phyloP scores from a whole-genome alignment of 1,284 basidiomycete genomes.

The Cerrena zonata region DNA sequence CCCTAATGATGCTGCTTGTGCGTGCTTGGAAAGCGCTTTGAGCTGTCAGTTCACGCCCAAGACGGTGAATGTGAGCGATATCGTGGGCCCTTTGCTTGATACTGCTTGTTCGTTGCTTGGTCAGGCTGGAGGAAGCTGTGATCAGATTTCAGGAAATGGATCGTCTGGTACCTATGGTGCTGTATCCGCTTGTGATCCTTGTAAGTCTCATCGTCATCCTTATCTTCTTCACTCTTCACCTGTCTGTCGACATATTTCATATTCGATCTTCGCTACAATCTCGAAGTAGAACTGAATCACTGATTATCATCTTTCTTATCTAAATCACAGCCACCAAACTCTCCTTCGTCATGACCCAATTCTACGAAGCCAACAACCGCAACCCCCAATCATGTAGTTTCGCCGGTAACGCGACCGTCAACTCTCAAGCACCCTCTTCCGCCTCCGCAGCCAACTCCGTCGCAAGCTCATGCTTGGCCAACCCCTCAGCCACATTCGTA shows the following conservation, averaged over 20 bases:
- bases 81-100: conserved; percentile 67
- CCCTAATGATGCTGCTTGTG: conserved; percentile 74
- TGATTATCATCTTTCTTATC: conserved; percentile 12
- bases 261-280: neutral
- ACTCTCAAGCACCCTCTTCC: conserved; percentile 48
- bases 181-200: conserved; percentile 69
- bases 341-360: conserved; percentile 79
- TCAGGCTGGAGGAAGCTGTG: conserved; percentile 54
- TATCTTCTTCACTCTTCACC: conserved; percentile 1
- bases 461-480: conserved; percentile 66
- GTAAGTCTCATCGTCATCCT: conserved; percentile 41
- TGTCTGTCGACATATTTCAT: neutral
- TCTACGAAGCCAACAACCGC: conserved; percentile 63
- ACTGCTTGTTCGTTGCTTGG: conserved; percentile 70
- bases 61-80: conserved; percentile 57
- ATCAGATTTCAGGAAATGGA: conserved; percentile 70
- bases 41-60: conserved; percentile 67
- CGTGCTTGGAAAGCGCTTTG: conserved; percentile 64
- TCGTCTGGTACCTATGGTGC: conserved; percentile 70
- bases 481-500: conserved; percentile 63
- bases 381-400: conserved; percentile 67
- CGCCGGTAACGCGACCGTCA: conserved; percentile 77
- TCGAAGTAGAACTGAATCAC: neutral
- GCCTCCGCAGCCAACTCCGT: conserved; percentile 53
- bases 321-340: conserved; percentile 58